A percentile compares a stretch with the other conserved stretches of the same genome.
These are phyloP conservation scores for Salisapilia sapeloensis DNA, from an alignment of 352 stramenopile genomes.

Conservation along the genomic window DNA sequence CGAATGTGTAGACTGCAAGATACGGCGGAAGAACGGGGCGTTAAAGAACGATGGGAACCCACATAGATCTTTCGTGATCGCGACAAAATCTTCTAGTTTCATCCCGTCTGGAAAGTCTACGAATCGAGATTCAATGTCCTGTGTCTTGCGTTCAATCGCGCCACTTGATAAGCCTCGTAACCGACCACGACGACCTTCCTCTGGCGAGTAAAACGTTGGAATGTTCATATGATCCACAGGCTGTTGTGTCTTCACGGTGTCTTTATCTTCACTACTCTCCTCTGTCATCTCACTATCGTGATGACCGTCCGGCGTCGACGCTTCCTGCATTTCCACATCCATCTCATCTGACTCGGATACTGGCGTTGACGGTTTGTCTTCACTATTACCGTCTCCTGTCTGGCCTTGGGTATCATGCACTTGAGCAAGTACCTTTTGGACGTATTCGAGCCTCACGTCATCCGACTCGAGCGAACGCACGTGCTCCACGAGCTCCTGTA, in stretches of 20 bases:
- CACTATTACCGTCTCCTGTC: constrained; percentile 4
- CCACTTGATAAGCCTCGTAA: constrained; percentile 45
- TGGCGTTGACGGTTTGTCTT: background rate
- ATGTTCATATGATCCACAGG: constrained; percentile 15
- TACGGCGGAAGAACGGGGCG: constrained; percentile 88
- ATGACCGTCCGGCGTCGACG: constrained; percentile 3
- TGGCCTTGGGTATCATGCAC: constrained; percentile 1
- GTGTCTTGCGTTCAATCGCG: constrained; percentile 32
- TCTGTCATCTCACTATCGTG: constrained; percentile 4
- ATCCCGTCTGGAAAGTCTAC: constrained; percentile 64
- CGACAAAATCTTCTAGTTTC: constrained; percentile 80
- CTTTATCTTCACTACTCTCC: constrained; percentile 14
- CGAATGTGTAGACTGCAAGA: constrained; percentile 20
- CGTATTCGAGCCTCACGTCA: no score
- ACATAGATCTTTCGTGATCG: constrained; percentile 95
- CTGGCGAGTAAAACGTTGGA: constrained; percentile 52
- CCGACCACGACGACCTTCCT: constrained; percentile 34
- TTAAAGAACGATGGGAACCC: constrained; percentile 98
- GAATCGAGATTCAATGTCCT: constrained; percentile 66
- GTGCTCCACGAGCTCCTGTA: constrained; percentile 62
- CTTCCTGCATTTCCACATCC: constrained; percentile 23
- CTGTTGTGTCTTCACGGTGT: constrained; percentile 1
- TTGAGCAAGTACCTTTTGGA: constrained; percentile 50
- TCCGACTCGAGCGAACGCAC: no score
- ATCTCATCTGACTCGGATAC: constrained; percentile 1